Percentiles rank a stretch among this genome's conserved stretches.
These are phyloP conservation scores for Jaltomata sinuosa DNA, from an alignment of 257 asterid species.

Conservation along the genomic window DNA sequence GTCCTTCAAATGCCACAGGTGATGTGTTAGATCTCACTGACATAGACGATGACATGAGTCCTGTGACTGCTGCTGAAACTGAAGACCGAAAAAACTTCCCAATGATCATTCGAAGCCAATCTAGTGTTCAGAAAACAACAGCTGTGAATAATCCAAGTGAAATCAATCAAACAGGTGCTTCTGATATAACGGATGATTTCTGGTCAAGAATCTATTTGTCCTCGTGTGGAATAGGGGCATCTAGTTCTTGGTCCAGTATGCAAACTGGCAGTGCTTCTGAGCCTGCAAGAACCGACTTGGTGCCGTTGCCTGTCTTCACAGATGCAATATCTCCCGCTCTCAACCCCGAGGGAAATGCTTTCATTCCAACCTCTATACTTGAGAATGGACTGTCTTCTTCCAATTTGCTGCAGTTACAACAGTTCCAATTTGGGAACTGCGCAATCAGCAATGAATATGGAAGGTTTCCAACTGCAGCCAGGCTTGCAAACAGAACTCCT, in stretches of 20 bases:
- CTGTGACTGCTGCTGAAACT: slow-evolving; percentile 9
- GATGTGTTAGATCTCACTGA: slow-evolving; percentile 57
- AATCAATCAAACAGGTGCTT: slow-evolving; percentile 16
- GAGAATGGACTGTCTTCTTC: slow-evolving; percentile 25
- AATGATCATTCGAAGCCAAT: slow-evolving; percentile 10
- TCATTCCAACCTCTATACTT: slow-evolving; percentile 19
- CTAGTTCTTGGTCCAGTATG: slow-evolving; percentile 11
- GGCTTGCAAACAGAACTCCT: slow-evolving; percentile 41
- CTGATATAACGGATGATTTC: slow-evolving; percentile 22
- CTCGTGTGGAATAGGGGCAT: slow-evolving; percentile 21
- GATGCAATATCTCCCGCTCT: slow-evolving; percentile 17
- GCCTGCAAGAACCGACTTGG: slow-evolving; percentile 7
- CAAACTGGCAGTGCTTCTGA: slow-evolving; percentile 18
- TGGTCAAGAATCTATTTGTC: slow-evolving; percentile 49
- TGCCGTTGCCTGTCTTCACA: slow-evolving; percentile 11
- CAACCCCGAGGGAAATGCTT: slow-evolving; percentile 21
- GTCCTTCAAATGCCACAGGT: slow-evolving; percentile 8
- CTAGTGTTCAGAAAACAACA: slow-evolving; percentile 5
- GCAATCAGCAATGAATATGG: slow-evolving; percentile 32
- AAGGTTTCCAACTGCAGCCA: slow-evolving; percentile 22
- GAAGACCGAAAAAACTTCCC: slow-evolving; percentile 31
- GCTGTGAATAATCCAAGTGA: slow-evolving; percentile 7
- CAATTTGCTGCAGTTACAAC: slow-evolving; percentile 27
- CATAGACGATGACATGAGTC: slow-evolving; percentile 34
- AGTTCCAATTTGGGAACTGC: slow-evolving; percentile 31